phyloP scores from a whole-genome alignment of 139 green algal species.

The Chlamydomonas sp. region DNA sequence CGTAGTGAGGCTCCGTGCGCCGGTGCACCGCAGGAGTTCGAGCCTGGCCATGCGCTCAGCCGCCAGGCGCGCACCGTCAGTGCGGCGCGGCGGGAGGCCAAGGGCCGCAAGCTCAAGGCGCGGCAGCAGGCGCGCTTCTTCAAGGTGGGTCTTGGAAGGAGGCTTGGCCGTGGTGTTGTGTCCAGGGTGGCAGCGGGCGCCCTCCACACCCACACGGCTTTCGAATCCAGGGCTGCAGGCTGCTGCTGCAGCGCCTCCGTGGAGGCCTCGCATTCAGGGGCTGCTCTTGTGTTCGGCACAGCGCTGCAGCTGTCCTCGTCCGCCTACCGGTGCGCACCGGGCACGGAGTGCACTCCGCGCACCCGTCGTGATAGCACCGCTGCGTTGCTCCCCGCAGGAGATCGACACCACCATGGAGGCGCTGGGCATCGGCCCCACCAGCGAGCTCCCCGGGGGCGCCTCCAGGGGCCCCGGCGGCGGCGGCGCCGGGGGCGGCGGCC shows the following conservation, averaged over 20 bases:
- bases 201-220: no score
- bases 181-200: no score
- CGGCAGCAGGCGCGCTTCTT: constrained; percentile 32
- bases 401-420: constrained; percentile 38
- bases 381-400: background rate
- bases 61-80: constrained; percentile 12
- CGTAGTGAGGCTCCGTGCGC: background rate
- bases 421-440: constrained; percentile 26
- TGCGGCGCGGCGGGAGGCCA: constrained; percentile 1
- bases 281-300: background rate
- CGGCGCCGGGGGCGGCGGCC: background rate
- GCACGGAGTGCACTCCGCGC: no score
- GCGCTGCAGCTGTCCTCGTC: no score
- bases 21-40: background rate
- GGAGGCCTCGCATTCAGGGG: background rate
- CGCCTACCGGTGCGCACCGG: no score
- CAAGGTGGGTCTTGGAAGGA: background rate
- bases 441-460: background rate
- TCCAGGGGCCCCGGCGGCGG: background rate
- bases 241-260: background rate
- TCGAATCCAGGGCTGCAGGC: background rate
- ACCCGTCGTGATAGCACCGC: no score
- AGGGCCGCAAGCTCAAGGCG: constrained; percentile 23
- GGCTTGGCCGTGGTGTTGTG: no score
- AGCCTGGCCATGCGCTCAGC: background rate